Evolutionary conservation across 164 flowering plant species (phyloP), one percentile per base, ranked within the genome.

Genomic region (Malania oleifera): DNA sequence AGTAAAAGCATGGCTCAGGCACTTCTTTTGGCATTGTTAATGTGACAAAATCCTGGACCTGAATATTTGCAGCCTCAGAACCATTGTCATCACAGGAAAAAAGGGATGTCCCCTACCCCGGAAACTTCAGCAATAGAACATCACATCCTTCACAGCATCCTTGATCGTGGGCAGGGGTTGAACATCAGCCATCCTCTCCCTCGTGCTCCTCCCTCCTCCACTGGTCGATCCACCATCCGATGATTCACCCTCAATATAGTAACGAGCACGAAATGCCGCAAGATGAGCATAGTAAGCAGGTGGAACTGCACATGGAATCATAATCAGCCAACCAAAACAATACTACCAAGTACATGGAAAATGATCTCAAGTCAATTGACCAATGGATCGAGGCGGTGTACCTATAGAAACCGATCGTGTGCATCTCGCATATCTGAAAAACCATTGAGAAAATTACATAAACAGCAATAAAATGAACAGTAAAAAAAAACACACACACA

Each of bases 331-430:
- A 27, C 47, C 26, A 11, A 18, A 12, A n/a, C 22, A 54, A 27
- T 15, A 5, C 14, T 5, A 38, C 7, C 13, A 5, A 11, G 41
- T 12, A 38, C 11, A 6, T 38, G 13, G 14, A 7, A 12, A 7
- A 34, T 7, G 38, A 7, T 12, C 7, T 7, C 38, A 34, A 12
- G 7, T 34, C 7, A 12, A 12, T 12, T 34, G 10, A 39, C 43
- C 15, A 5, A 39, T 0, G 14, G 17, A 14, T 39, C 43, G 14
- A 2, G 22, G 9, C 23, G 5, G 60, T 85, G 11, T 0, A 91
- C 98, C 98, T 13, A 92, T 65, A 2, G 98, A 92, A 0, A 92
- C 96, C 0, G 96, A 78, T 0, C 96, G 75, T 0, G 96, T 89
- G 63, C 98, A 92, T 62, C 96, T 74, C 0, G 87, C 96, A 77